phyloP scores from a whole-genome alignment of 257 asterid species.

The Salvia splendens region DNA sequence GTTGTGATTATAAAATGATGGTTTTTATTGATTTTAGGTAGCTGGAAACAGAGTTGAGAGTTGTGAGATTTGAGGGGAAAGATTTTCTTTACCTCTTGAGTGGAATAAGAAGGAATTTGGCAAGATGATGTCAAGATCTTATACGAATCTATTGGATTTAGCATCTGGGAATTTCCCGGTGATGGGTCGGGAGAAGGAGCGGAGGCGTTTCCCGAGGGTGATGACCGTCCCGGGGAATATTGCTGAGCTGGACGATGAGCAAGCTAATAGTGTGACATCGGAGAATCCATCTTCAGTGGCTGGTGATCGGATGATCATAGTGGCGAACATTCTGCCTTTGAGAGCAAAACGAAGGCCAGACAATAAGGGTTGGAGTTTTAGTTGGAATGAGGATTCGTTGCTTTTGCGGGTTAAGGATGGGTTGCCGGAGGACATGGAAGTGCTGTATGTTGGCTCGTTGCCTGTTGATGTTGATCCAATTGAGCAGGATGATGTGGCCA shows the following conservation, averaged over 20 bases:
- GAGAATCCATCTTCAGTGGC: constrained; percentile 76
- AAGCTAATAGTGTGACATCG: constrained; percentile 65
- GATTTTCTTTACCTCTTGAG: constrained; percentile 22
- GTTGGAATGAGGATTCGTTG: neutral
- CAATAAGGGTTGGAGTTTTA: constrained; percentile 79
- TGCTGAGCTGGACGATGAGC: constrained; percentile 78
- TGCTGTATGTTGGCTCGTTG: too few species aligned
- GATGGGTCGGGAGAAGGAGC: constrained; percentile 73
- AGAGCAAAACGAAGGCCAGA: constrained; percentile 79
- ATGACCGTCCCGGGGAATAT: constrained; percentile 91
- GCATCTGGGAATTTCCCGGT: constrained; percentile 90
- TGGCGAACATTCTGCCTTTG: constrained; percentile 72
- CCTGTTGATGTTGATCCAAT: constrained; percentile 71
- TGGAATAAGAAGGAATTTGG: constrained; percentile 34
- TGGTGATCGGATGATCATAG: constrained; percentile 78
- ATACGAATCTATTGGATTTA: constrained; percentile 83
- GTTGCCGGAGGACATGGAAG: too few species aligned
- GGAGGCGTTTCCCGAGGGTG: constrained; percentile 68
- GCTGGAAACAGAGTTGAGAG: constrained; percentile 34
- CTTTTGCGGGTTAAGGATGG: too few species aligned
- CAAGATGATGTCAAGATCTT: constrained; percentile 86
- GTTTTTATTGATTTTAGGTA: constrained; percentile 45
- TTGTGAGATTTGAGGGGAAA: constrained; percentile 34
- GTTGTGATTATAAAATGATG: neutral
- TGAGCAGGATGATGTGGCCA: constrained; percentile 80